Percentiles rank a stretch among this genome's conserved stretches.
Evolutionary conservation across 257 asterid genomes (phyloP).

Genomic region (Orobanche coerulescens): DNA sequence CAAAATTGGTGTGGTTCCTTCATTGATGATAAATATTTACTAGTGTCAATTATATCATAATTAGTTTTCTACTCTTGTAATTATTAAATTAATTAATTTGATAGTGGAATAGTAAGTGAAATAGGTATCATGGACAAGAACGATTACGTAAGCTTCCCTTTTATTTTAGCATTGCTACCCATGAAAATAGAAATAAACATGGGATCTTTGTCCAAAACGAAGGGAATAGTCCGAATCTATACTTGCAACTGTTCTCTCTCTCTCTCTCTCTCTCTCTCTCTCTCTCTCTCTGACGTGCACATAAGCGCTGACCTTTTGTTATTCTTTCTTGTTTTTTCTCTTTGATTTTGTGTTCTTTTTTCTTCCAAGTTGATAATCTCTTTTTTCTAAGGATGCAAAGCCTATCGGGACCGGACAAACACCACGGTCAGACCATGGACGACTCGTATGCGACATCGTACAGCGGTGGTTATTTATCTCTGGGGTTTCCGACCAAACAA

Average conservation of each 20-base stretch:
- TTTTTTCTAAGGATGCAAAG: slow-evolving; percentile 38
- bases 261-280: slow-evolving; percentile 16
- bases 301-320: not conserved
- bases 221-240: slow-evolving; percentile 20
- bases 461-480: slow-evolving; percentile 31
- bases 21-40: no score
- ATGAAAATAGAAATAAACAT: slow-evolving; percentile 1
- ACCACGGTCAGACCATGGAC: slow-evolving; percentile 23
- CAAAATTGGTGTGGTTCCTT: no score
- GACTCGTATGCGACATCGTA: slow-evolving; percentile 28
- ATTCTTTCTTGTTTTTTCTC: not conserved
- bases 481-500: slow-evolving; percentile 35
- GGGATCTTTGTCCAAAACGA: slow-evolving; percentile 24
- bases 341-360: slow-evolving; percentile 5
- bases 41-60: no score
- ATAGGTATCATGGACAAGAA: no score
- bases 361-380: not conserved
- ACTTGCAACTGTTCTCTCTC: slow-evolving; percentile 1
- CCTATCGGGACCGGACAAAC: slow-evolving; percentile 24
- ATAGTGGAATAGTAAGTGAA: no score
- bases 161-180: slow-evolving; percentile 7
- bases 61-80: no score
- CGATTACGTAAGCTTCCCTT: no score
- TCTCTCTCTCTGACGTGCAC: slow-evolving; percentile 13
- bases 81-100: no score